Percentiles rank a stretch among this genome's conserved stretches.
These are phyloP conservation scores for Thermothelomyces thermophilus DNA, from an alignment of 2,329 filamentous ascomycete genomes.

Conservation along the genomic window DNA sequence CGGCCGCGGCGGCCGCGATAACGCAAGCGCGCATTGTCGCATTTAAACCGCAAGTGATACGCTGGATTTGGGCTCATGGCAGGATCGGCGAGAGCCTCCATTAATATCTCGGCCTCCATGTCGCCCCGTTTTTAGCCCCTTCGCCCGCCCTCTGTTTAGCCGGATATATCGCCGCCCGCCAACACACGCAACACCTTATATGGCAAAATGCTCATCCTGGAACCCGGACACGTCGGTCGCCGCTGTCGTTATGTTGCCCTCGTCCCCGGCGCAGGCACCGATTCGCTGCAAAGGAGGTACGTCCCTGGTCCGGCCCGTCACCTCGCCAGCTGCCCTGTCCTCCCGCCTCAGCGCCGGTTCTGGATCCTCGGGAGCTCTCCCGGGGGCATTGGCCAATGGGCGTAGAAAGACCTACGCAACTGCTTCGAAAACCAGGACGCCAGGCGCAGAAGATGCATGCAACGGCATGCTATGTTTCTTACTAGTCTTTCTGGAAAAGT, in stretches of 20 bases:
- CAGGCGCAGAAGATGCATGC: neutral
- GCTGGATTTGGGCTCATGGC: constrained; percentile 8
- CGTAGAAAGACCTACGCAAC: neutral
- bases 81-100: constrained; percentile 9
- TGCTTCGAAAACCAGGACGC: constrained; percentile 4
- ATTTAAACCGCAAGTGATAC: constrained; percentile 2
- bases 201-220: constrained; percentile 27
- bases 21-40: constrained; percentile 1
- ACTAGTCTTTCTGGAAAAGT: constrained; percentile 1
- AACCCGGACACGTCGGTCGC: constrained; percentile 9
- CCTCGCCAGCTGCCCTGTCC: neutral
- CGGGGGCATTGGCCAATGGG: constrained; percentile 21
- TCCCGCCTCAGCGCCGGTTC: constrained; percentile 3
- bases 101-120: neutral
- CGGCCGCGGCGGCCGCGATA: constrained; percentile 1
- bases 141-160: constrained; percentile 18
- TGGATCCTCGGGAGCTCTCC: constrained; percentile 6
- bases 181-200: constrained; percentile 22
- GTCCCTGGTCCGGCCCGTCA: constrained; percentile 9
- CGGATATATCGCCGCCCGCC: constrained; percentile 19
- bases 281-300: constrained; percentile 15
- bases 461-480: neutral
- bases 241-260: neutral
- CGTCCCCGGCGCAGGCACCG: constrained; percentile 6
- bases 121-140: constrained; percentile 22